A percentile compares a stretch with the other conserved stretches of the same genome.
phyloP scores from a whole-genome alignment of 1,284 basidiomycete species.

The Chalciporus piperatoides region DNA sequence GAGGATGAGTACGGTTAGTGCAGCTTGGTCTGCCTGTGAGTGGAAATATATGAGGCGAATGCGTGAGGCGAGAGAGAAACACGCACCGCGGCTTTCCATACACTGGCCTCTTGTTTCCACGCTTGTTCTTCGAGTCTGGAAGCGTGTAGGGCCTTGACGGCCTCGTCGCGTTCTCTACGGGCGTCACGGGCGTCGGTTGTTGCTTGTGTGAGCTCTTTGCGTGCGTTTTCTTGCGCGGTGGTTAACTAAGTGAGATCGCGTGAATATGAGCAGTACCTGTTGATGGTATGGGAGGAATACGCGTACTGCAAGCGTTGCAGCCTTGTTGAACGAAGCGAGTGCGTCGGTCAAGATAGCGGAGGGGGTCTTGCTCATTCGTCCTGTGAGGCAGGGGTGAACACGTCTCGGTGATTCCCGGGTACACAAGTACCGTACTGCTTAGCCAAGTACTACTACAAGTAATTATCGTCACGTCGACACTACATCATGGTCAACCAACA shows the following conservation, averaged over 20 bases:
- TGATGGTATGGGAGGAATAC: not conserved
- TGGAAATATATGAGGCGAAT: constrained; percentile 9
- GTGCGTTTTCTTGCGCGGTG: constrained; percentile 43
- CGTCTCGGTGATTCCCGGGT: constrained; percentile 27
- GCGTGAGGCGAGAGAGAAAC: constrained; percentile 1
- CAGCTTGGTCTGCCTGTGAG: constrained; percentile 51
- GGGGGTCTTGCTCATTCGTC: constrained; percentile 31
- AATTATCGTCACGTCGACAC: no score
- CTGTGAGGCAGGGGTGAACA: constrained; percentile 13
- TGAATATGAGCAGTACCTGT: constrained; percentile 4
- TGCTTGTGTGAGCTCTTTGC: constrained; percentile 44
- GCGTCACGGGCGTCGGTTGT: constrained; percentile 45
- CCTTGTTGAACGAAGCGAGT: constrained; percentile 32
- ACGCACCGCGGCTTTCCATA: constrained; percentile 54
- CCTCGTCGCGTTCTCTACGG: constrained; percentile 52
- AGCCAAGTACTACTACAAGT: no score
- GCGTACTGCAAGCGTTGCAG: constrained; percentile 34
- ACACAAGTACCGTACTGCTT: no score
- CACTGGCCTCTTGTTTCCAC: constrained; percentile 47
- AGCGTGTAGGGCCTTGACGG: constrained; percentile 44
- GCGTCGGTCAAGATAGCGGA: constrained; percentile 32
- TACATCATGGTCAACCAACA: not conserved
- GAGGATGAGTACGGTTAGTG: constrained; percentile 45
- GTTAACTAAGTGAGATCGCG: constrained; percentile 36
- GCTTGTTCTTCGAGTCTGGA: constrained; percentile 45